Evolutionary conservation across 257 asterid genomes (phyloP), one percentile per base, ranked within the genome.

Genomic region (Solanum verrucosum): DNA sequence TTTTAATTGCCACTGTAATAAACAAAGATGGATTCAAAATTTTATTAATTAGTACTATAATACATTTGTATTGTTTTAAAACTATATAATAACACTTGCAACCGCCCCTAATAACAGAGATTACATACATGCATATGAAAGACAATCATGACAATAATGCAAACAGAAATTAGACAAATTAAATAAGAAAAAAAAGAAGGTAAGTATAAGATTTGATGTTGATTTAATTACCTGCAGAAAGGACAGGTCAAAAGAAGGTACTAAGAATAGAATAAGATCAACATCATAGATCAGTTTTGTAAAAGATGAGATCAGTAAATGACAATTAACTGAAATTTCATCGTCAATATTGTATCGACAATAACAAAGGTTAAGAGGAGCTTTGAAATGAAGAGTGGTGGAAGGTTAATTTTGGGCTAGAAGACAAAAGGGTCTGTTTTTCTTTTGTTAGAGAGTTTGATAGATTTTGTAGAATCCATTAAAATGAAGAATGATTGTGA

Each of bases 351-450:
- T 59, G 5, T 20, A 59, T 5, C 12, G 25, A 56, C n/a, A 10
- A 56, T 56, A 60, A 6, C 5, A 9, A 60, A 60, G 14, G 70
- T 23, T 8, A 59, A 70, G 82, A 87, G 25, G 91, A 86, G 89
- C 89, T 88, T 85, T 88, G 87, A 86, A 88, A 86, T 91, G 84
- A 78, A 85, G 78, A 21, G 88, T 29, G 59, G 88, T 52, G 86
- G 85, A 68, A 25, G 49, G 31, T 74, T 74, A 10, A 35, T 59
- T 75, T 90, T 81, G 87, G 87, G 88, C 67, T 84, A 88, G 88
- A 87, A 90, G 75, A 88, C 89, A 90, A 91, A 84, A 87, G 44
- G 87, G 88, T 89, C 44, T 88, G 65, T 88, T 87, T 85, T 65
- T 88, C 68, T 92, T 86, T 88, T 91, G 78, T 90, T 31, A 46